phyloP scores from a whole-genome alignment of 2,329 filamentous ascomycete genomes.

The Pseudogymnoascus destructans region DNA sequence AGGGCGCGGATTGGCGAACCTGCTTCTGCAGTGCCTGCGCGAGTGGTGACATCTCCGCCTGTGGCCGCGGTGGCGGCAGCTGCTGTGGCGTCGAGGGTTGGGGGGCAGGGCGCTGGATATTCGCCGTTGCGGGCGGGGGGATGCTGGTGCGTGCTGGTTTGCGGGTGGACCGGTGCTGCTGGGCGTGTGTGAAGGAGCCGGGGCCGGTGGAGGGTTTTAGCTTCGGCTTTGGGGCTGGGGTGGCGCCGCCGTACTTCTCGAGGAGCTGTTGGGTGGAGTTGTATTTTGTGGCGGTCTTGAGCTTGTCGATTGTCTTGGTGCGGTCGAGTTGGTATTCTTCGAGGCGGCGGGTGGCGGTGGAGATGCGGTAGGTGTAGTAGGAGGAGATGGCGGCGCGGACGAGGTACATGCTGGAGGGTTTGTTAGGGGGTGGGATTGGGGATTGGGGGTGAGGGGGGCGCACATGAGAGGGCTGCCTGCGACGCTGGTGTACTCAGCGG shows the following conservation, averaged over 20 bases:
- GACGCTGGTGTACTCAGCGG: constrained; percentile 65
- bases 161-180: constrained; percentile 6
- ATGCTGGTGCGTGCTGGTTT: constrained; percentile 34
- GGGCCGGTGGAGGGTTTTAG: background rate
- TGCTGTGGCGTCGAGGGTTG: constrained; percentile 17
- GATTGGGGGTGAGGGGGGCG: constrained; percentile 21
- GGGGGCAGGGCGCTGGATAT: constrained; percentile 36
- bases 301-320: constrained; percentile 76
- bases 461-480: constrained; percentile 68
- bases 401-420: constrained; percentile 55
- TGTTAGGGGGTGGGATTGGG: constrained; percentile 12
- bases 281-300: constrained; percentile 92
- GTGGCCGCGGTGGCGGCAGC: background rate
- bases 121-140: constrained; percentile 47
- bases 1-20: constrained; percentile 18
- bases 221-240: constrained; percentile 21
- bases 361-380: constrained; percentile 73
- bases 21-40: constrained; percentile 17
- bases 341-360: constrained; percentile 52
- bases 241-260: constrained; percentile 72
- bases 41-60: background rate
- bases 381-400: constrained; percentile 52
- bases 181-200: background rate
- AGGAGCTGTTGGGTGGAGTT: constrained; percentile 86
- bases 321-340: constrained; percentile 68